Evolutionary conservation across 352 stramenopile species (phyloP).

Genomic region (Globisporangium ultimum): DNA sequence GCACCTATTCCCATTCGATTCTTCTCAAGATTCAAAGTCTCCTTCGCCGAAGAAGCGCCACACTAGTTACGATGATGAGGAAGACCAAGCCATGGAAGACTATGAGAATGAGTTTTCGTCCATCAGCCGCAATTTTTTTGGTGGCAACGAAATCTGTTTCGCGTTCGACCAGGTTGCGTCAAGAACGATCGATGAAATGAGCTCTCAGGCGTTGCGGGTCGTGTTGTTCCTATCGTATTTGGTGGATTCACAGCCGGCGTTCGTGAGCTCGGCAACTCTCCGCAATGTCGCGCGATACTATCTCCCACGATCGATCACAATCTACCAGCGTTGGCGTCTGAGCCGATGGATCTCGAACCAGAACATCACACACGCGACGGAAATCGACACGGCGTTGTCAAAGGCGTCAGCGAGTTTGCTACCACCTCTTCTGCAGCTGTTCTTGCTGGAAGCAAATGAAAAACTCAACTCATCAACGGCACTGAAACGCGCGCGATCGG

Average conservation of each 20-base stretch:
- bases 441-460: conserved; percentile 53
- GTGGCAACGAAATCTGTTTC: conserved; percentile 51
- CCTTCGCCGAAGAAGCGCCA: conserved; percentile 20
- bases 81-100: conserved; percentile 33
- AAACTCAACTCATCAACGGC: conserved; percentile 39
- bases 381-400: conserved; percentile 31
- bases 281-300: conserved; percentile 39
- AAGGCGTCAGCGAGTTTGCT: conserved; percentile 51
- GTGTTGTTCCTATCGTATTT: conserved; percentile 68
- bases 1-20: conserved; percentile 50
- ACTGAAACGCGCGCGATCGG: conserved; percentile 57
- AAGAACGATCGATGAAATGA: conserved; percentile 64
- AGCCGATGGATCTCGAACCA: conserved; percentile 58
- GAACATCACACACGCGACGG: conserved; percentile 46
- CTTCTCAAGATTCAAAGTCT: conserved; percentile 23
- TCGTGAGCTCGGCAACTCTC: conserved; percentile 40
- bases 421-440: conserved; percentile 59
- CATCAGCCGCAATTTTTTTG: conserved; percentile 29
- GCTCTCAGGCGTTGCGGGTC: conserved; percentile 49
- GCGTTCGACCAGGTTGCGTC: conserved; percentile 58
- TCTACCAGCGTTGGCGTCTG: conserved; percentile 75
- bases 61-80: conserved; percentile 19
- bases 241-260: conserved; percentile 49
- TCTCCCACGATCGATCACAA: conserved; percentile 54
- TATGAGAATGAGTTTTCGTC: conserved; percentile 12